Evolutionary conservation across 805 yeast genomes (phyloP).

Genomic region (Cyberlindnera petersonii): DNA sequence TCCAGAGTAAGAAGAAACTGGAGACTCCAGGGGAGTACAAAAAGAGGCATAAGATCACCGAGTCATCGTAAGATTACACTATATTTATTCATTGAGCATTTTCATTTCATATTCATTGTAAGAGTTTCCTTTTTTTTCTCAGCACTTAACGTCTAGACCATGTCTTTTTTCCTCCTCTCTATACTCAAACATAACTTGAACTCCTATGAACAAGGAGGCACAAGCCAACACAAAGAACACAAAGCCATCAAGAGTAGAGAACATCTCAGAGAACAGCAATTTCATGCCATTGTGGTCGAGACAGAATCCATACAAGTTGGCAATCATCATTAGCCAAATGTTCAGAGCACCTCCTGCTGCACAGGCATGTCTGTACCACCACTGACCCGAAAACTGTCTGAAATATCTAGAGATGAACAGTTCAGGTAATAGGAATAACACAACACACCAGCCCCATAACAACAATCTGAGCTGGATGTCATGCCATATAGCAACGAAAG

Average conservation of each 20-base stretch:
- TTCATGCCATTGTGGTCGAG: slow-evolving; percentile 83
- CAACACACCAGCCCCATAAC: slow-evolving; percentile 96
- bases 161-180: slow-evolving; percentile 81
- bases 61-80: not conserved
- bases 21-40: slow-evolving; percentile 82
- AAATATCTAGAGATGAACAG: slow-evolving; percentile 50
- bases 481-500: slow-evolving; percentile 98
- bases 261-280: slow-evolving; percentile 62
- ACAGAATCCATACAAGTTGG: slow-evolving; percentile 92
- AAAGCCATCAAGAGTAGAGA: slow-evolving; percentile 67
- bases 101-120: not conserved
- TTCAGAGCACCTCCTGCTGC: slow-evolving; percentile 85
- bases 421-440: slow-evolving; percentile 84
- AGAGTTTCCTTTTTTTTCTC: slow-evolving; percentile 2
- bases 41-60: slow-evolving; percentile 30
- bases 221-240: slow-evolving; percentile 58
- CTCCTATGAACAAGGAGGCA: slow-evolving; percentile 69
- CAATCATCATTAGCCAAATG: slow-evolving; percentile 98
- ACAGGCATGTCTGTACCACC: slow-evolving; percentile 80
- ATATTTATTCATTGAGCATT: not conserved
- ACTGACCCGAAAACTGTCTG: slow-evolving; percentile 37
- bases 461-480: slow-evolving; percentile 84
- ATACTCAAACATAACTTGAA: slow-evolving; percentile 91
- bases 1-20: slow-evolving; percentile 48
- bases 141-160: slow-evolving; percentile 79